A percentile compares a stretch with the other conserved stretches of the same genome.
Evolutionary conservation across 139 green algal species (phyloP).

Genomic region (Asterochloris erici): DNA sequence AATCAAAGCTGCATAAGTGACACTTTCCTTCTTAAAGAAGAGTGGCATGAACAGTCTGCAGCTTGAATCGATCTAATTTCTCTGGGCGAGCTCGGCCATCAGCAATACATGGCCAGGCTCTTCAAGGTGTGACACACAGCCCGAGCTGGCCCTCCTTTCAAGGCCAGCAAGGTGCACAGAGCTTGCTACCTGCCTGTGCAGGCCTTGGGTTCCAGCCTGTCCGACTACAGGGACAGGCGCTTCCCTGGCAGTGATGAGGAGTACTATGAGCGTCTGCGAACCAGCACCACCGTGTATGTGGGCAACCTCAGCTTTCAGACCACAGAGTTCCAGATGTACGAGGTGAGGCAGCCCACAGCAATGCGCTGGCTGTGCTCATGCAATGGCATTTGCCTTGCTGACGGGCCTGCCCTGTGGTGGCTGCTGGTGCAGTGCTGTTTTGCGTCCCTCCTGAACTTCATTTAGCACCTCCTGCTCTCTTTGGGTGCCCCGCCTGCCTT

Average conservation of each 20-base stretch:
- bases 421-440: too few relatives aligned
- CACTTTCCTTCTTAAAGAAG: too few relatives aligned
- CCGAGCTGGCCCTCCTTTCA: not conserved
- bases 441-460: too few relatives aligned
- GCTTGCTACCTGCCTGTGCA: slow-evolving; percentile 8
- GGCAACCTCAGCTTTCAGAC: slow-evolving; percentile 98
- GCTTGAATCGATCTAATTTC: not conserved
- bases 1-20: not conserved
- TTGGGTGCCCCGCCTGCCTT: too few relatives aligned
- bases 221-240: slow-evolving; percentile 73
- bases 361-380: not conserved
- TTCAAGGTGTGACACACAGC: slow-evolving; percentile 6
- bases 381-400: not conserved
- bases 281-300: slow-evolving; percentile 90
- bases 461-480: too few relatives aligned
- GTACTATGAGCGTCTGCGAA: slow-evolving; percentile 70
- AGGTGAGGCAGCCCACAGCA: slow-evolving; percentile 28
- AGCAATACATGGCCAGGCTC: not conserved
- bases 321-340: slow-evolving; percentile 93
- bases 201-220: slow-evolving; percentile 31
- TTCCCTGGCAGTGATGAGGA: slow-evolving; percentile 77
- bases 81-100: not conserved
- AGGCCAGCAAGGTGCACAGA: not conserved
- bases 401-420: not conserved
- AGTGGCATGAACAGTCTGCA: too few relatives aligned